Conservation (phyloP, 2,329 filamentous ascomycete genomes). For the Penicillium sp. region DNA sequence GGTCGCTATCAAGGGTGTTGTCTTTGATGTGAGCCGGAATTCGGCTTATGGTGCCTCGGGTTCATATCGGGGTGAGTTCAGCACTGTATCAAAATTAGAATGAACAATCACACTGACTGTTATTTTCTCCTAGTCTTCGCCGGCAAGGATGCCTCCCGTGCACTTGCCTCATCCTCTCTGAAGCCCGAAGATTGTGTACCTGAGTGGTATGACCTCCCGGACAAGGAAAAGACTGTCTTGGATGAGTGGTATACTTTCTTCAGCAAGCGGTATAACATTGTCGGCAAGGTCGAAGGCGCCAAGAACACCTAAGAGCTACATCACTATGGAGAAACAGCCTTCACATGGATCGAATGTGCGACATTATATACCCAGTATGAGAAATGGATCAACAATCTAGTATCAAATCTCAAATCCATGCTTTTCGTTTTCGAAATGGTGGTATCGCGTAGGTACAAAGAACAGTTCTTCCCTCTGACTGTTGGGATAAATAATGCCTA, state of each 20-base stretch:
- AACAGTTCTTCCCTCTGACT: slow-evolving; percentile 8
- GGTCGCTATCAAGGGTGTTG: slow-evolving; percentile 75
- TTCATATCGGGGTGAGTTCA: slow-evolving; percentile 73
- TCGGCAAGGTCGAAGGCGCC: slow-evolving; percentile 47
- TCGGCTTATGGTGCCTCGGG: slow-evolving; percentile 79
- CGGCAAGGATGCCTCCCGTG: slow-evolving; percentile 92
- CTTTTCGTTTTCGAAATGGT: slow-evolving; percentile 23
- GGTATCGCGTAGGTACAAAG: slow-evolving; percentile 24
- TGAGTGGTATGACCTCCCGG: slow-evolving; percentile 78
- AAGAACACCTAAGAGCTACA: slow-evolving; percentile 33
- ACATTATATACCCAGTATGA: slow-evolving; percentile 10
- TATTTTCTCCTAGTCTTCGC: slow-evolving; percentile 69
- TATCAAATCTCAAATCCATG: slow-evolving; percentile 15
- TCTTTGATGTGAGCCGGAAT: slow-evolving; percentile 93
- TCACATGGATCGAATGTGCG: slow-evolving; percentile 1
- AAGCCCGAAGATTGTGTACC: slow-evolving; percentile 79
- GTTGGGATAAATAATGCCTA: slow-evolving; percentile 10
- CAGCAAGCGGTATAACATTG: slow-evolving; percentile 90
- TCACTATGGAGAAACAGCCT: neutral
- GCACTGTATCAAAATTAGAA: neutral
- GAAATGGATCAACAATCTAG: neutral
- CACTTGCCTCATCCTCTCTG: slow-evolving; percentile 80
- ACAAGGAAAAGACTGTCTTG: slow-evolving; percentile 80
- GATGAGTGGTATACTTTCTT: slow-evolving; percentile 97
- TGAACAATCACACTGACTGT: neutral